phyloP scores from a whole-genome alignment of 768 basidiomycete genomes.

The Tricholomella constricta region DNA sequence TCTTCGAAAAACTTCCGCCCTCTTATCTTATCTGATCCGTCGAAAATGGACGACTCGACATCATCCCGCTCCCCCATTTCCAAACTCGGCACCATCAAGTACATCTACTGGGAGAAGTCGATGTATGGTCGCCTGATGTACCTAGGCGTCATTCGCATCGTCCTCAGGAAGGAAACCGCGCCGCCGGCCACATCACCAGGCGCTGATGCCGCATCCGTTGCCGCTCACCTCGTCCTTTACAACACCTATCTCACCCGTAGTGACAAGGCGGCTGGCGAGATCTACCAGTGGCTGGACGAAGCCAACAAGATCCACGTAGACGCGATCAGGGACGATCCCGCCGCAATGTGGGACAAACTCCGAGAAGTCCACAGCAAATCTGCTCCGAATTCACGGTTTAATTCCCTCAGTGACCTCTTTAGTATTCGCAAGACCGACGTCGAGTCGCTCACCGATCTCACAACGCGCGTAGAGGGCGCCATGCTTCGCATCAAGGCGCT shows the following conservation, averaged over 20 bases:
- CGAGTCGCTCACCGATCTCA: background rate
- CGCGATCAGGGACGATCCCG: too few relatives aligned
- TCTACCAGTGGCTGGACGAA: too few relatives aligned
- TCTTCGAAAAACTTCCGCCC: too few relatives aligned
- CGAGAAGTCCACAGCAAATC: background rate
- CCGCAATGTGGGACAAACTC: slow-evolving; percentile 5
- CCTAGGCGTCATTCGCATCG: too few relatives aligned
- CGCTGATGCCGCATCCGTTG: too few relatives aligned
- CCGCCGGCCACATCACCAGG: background rate
- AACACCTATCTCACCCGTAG: background rate
- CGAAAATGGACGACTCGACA: background rate
- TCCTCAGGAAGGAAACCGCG: background rate
- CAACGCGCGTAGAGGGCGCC: background rate
- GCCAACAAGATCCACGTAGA: too few relatives aligned
- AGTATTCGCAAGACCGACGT: background rate
- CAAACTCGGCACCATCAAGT: too few relatives aligned
- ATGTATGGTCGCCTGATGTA: too few relatives aligned
- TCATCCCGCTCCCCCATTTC: background rate
- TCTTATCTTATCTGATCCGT: background rate
- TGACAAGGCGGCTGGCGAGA: too few relatives aligned
- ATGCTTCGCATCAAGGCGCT: too few relatives aligned
- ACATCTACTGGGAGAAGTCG: too few relatives aligned
- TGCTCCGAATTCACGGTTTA: background rate
- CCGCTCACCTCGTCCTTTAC: background rate
- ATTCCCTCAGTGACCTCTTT: background rate